phyloP scores from a whole-genome alignment of 208 protist species.

The Acanthamoeba sp. region DNA sequence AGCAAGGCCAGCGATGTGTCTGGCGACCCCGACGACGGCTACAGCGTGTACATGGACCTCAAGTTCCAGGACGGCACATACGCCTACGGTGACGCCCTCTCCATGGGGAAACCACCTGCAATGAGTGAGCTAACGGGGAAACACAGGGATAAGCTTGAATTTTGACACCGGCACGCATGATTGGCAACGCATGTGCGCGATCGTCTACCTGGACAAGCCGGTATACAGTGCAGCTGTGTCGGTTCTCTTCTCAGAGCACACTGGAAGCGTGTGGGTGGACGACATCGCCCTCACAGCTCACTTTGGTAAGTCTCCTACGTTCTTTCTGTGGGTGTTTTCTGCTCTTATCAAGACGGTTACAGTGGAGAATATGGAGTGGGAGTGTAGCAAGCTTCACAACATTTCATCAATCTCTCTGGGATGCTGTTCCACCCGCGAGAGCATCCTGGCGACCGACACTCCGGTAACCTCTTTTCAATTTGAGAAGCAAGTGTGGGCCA shows the following conservation, averaged over 20 bases:
- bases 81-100: not conserved
- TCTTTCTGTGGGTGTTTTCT: not conserved
- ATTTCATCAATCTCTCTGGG: not conserved
- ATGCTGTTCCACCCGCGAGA: not conserved
- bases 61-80: slow-evolving; percentile 25
- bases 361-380: not conserved
- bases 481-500: not conserved
- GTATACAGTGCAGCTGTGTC: not conserved
- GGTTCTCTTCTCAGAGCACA: slow-evolving; percentile 29
- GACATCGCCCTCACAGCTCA: not conserved
- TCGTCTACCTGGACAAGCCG: not conserved
- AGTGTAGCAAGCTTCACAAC: not conserved
- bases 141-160: slow-evolving; percentile 26
- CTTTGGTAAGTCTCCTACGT: not conserved
- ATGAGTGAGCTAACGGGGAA: too few species aligned
- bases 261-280: slow-evolving; percentile 15
- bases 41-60: slow-evolving; percentile 9
- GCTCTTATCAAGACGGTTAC: not conserved
- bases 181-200: not conserved
- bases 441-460: not conserved
- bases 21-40: not conserved
- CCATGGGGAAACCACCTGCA: too few species aligned
- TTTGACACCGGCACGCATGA: slow-evolving; percentile 25
- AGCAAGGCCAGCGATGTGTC: slow-evolving; percentile 2
- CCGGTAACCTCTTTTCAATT: not conserved